Evolutionary conservation across 495 filamentous ascomycete genomes (phyloP).

Genomic region (Hypoxylon lenormandii): DNA sequence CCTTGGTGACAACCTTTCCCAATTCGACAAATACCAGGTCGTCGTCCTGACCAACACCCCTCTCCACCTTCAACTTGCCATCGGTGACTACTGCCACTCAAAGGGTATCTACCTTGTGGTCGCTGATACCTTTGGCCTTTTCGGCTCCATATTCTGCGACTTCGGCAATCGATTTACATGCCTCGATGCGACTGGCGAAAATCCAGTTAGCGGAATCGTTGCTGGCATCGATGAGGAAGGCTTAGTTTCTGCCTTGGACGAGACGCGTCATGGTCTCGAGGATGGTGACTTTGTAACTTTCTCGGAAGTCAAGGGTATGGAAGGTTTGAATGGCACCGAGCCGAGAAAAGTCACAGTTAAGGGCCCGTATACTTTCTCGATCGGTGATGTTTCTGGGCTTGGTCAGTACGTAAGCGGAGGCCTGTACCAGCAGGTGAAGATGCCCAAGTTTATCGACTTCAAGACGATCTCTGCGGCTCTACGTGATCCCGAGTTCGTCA

Average conservation of each 20-base stretch:
- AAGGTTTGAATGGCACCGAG: conserved; percentile 80
- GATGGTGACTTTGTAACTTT: conserved; percentile 98
- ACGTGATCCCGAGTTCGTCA: conserved; percentile 85
- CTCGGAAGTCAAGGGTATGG: conserved; percentile 92
- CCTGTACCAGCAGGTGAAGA: conserved; percentile 93
- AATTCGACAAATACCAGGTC: conserved; percentile 88
- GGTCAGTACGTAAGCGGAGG: conserved; percentile 89
- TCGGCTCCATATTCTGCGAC: conserved; percentile 96
- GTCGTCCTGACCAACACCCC: conserved; percentile 89
- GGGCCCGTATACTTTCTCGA: conserved; percentile 95
- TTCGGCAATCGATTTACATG: conserved; percentile 93
- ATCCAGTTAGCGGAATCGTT: conserved; percentile 86
- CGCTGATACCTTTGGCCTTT: conserved; percentile 89
- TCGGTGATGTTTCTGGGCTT: conserved; percentile 88
- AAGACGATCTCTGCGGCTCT: conserved; percentile 79
- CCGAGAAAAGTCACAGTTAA: conserved; percentile 92
- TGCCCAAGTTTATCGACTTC: conserved; percentile 94
- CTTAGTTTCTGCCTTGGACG: conserved; percentile 92
- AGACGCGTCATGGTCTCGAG: conserved; percentile 93
- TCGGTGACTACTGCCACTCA: conserved; percentile 91
- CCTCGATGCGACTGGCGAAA: conserved; percentile 90
- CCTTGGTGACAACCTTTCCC: conserved; percentile 75
- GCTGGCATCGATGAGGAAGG: conserved; percentile 89
- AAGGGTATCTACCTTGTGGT: conserved; percentile 91
- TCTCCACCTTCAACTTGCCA: conserved; percentile 78